A percentile compares a stretch with the other conserved stretches of the same genome.
These are phyloP conservation scores for Talaromyces atroroseus DNA, from an alignment of 2,329 filamentous ascomycete species.

Conservation along the genomic window DNA sequence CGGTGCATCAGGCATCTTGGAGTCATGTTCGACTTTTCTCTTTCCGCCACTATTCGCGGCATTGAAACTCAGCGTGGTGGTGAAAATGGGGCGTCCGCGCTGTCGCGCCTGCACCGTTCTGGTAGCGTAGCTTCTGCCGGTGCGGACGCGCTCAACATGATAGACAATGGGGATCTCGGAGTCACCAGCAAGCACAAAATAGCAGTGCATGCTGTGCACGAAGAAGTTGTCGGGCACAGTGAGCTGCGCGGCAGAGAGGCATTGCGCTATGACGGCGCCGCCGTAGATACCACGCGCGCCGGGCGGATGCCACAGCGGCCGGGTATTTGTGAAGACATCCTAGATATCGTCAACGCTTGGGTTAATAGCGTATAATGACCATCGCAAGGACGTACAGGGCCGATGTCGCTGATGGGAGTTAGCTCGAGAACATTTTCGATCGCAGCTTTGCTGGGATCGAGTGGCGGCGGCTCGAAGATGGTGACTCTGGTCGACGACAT, in stretches of 20 bases:
- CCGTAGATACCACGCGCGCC: constrained; percentile 92
- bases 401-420: constrained; percentile 59
- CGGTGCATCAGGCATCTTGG: constrained; percentile 52
- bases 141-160: constrained; percentile 88
- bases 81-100: constrained; percentile 84
- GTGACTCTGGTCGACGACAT: constrained; percentile 41
- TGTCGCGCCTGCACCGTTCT: constrained; percentile 94
- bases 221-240: constrained; percentile 76
- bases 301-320: constrained; percentile 84
- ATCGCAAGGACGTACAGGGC: constrained; percentile 51
- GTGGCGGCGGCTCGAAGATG: constrained; percentile 68
- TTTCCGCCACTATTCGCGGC: constrained; percentile 51
- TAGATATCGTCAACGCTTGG: constrained; percentile 25
- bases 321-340: constrained; percentile 94
- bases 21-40: constrained; percentile 60
- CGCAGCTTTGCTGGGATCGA: constrained; percentile 65
- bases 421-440: constrained; percentile 89
- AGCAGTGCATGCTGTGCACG: constrained; percentile 97
- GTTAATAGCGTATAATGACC: not conserved
- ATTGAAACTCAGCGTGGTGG: constrained; percentile 86
- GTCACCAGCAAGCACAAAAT: constrained; percentile 91
- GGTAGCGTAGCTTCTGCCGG: constrained; percentile 84
- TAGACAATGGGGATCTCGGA: constrained; percentile 81
- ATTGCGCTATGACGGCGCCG: constrained; percentile 88
- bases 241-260: constrained; percentile 76